Evolutionary conservation across 1,284 basidiomycete species (phyloP).

Genomic region (Exobasidium rhododendri): DNA sequence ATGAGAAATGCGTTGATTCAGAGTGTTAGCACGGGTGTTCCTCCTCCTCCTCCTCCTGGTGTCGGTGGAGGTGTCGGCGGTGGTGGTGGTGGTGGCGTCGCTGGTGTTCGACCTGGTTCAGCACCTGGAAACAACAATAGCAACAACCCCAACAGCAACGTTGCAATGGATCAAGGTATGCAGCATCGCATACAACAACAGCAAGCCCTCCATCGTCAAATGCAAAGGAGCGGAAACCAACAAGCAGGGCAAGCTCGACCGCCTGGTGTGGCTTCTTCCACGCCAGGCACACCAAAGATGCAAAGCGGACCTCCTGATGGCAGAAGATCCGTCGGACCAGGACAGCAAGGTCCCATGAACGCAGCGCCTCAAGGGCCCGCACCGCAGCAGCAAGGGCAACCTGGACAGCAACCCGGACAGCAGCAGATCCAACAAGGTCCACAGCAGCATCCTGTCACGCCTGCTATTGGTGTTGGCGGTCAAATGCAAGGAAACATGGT

Average conservation of each 20-base stretch:
- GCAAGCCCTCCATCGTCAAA: neutral
- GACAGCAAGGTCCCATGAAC: neutral
- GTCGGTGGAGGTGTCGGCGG: neutral
- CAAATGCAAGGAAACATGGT: neutral
- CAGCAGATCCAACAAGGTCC: neutral
- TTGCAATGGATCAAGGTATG: conserved; percentile 1
- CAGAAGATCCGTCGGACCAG: conserved; percentile 1
- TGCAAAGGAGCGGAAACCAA: neutral
- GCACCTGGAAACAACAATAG: neutral
- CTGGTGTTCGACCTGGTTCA: neutral
- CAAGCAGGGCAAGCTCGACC: neutral
- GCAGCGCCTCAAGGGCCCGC: neutral
- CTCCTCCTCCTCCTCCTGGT: too few species aligned
- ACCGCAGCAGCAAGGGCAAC: neutral
- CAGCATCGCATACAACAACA: conserved; percentile 7
- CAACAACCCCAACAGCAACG: neutral
- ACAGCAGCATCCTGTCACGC: neutral
- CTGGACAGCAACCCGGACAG: neutral
- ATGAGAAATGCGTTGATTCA: conserved; percentile 40
- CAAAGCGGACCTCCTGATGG: neutral
- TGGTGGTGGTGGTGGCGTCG: neutral
- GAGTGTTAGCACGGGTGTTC: conserved; percentile 17
- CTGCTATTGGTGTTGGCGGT: neutral
- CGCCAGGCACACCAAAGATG: conserved; percentile 5
- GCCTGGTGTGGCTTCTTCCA: conserved; percentile 3